phyloP scores from a whole-genome alignment of 2,329 filamentous ascomycete species.

The Truncatella angustata region DNA sequence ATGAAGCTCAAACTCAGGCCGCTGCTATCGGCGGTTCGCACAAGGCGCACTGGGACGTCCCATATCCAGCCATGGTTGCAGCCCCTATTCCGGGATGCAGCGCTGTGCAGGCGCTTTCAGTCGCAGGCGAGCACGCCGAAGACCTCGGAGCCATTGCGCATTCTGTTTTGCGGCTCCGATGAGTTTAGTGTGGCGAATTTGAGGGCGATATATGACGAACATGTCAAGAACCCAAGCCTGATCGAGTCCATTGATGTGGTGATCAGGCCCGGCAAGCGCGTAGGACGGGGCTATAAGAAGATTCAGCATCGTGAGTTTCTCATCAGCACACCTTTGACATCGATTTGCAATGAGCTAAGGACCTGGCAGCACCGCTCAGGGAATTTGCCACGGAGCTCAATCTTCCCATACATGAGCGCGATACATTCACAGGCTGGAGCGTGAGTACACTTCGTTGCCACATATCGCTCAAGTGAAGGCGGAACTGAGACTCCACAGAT shows the following conservation, averaged over 20 bases:
- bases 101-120: neutral
- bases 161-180: slow-evolving; percentile 95
- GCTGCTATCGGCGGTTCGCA: neutral
- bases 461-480: no score
- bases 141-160: slow-evolving; percentile 63
- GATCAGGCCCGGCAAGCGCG: slow-evolving; percentile 74
- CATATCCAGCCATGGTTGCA: neutral
- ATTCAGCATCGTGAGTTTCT: slow-evolving; percentile 58
- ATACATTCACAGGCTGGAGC: slow-evolving; percentile 81
- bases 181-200: slow-evolving; percentile 82
- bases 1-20: neutral
- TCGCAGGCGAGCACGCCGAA: slow-evolving; percentile 1
- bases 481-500: slow-evolving; percentile 41
- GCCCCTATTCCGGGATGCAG: neutral
- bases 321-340: neutral
- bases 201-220: slow-evolving; percentile 63
- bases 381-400: slow-evolving; percentile 59
- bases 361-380: slow-evolving; percentile 67
- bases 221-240: slow-evolving; percentile 45
- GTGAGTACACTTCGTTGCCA: no score
- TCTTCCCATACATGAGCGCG: slow-evolving; percentile 69
- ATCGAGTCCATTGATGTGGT: slow-evolving; percentile 84
- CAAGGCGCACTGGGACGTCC: neutral
- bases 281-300: slow-evolving; percentile 70
- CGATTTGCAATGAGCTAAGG: neutral